Evolutionary conservation across 2,329 filamentous ascomycete species (phyloP), one percentile per base, ranked within the genome.

Genomic region (Colletotrichum kahawae): DNA sequence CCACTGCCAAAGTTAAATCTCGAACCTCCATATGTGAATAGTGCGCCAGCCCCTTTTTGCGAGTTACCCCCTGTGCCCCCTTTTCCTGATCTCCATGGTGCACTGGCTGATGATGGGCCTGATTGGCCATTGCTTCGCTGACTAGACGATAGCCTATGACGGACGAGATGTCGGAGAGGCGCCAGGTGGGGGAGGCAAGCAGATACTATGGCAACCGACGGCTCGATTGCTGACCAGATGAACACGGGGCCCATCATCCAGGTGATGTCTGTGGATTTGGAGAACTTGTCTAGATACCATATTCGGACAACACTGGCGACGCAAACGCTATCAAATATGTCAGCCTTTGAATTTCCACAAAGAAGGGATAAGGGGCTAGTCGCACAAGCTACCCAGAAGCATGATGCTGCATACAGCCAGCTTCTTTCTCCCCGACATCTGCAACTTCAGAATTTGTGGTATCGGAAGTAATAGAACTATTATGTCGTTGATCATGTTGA

Each of bases 211-310:
- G 83, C 84, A 54, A 83, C 80, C 65, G 83, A 83, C 76, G 84
- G 82, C 73, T 86, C 85, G 75, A 85, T 81, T 56, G 84, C 81
- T 13, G 84, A 85, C 82, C 84, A 86, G 78, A 82, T 82, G 24
- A 82, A 77, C 24, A 77, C 71, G 21, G 71, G 71, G 5, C 75
- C 75, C 76, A 77, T 77, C 12, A 71, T 56, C 43, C 65, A 77
- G 7, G 71, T 77, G 27, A 77, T 7, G 48, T 77, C 71, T 16
- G 56, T 24, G 24, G 68, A 57, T 8, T 51, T 62, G 21, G 70
- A 68, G 68, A 77, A 75, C 5, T n/a, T 59, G 16, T 72, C 27
- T 4, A 75, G 69, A 14, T 68, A 68, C 27, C 34, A 64, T n/a
- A 72, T 75, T 12, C 73, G 69, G 21, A 75, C 33, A 4, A 68